Evolutionary conservation across 441 rosid genomes (phyloP).

Genomic region (Syzygium malaccense): DNA sequence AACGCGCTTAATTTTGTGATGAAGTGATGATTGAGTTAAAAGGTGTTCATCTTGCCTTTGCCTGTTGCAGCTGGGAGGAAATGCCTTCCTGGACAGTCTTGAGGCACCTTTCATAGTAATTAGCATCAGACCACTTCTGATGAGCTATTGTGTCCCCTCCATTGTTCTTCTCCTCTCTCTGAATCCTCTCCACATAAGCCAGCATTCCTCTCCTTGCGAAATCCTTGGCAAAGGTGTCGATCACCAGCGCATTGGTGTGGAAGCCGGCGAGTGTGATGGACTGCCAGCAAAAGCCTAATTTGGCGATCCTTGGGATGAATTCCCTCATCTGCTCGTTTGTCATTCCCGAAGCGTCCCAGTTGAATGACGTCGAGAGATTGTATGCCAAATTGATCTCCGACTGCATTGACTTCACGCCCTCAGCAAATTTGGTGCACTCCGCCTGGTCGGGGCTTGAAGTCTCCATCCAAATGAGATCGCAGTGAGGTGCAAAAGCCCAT

Average conservation of each 20-base stretch:
- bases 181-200: constrained; percentile 93
- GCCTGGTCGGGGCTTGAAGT: constrained; percentile 70
- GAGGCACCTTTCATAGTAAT: constrained; percentile 75
- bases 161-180: constrained; percentile 85
- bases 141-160: constrained; percentile 92
- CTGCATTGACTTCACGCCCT: constrained; percentile 57
- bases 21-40: neutral
- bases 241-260: constrained; percentile 87
- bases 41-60: constrained; percentile 45
- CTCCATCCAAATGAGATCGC: constrained; percentile 92
- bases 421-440: constrained; percentile 67
- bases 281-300: constrained; percentile 86
- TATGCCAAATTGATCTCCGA: constrained; percentile 85
- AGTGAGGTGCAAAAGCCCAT: constrained; percentile 73
- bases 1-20: neutral
- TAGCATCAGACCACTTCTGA: constrained; percentile 96
- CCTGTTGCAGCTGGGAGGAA: constrained; percentile 95
- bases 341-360: constrained; percentile 96
- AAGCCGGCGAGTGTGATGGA: constrained; percentile 88
- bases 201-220: constrained; percentile 80
- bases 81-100: constrained; percentile 94
- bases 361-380: constrained; percentile 86
- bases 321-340: constrained; percentile 68
- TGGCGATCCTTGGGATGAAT: constrained; percentile 74
- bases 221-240: constrained; percentile 76